Evolutionary conservation across 192 early-diverging fungal species (phyloP).

Genomic region (Thoreauomyces humboldtii): DNA sequence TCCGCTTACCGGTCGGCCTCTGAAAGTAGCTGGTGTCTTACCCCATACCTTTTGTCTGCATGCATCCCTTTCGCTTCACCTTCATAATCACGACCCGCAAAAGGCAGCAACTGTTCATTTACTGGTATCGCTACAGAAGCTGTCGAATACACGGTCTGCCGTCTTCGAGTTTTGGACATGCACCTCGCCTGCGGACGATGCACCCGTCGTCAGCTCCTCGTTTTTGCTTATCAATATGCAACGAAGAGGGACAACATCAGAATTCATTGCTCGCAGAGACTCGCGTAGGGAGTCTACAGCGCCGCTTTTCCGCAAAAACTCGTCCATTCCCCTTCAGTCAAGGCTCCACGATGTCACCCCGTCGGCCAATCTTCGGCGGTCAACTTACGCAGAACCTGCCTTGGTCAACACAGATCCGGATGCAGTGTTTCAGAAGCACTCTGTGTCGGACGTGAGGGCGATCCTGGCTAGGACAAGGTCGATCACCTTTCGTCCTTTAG

Average conservation of each 20-base stretch:
- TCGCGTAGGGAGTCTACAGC: not conserved
- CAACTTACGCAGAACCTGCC: not conserved
- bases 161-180: too few relatives aligned
- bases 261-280: not conserved
- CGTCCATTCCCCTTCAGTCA: not conserved
- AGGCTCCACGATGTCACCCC: not conserved
- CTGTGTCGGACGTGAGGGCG: conserved; percentile 38
- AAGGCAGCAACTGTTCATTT: too few relatives aligned
- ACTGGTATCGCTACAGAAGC: too few relatives aligned
- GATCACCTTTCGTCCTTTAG: not conserved
- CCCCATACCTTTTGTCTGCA: too few relatives aligned
- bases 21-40: too few relatives aligned
- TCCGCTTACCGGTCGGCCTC: too few relatives aligned
- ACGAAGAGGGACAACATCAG: not conserved
- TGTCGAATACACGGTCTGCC: too few relatives aligned
- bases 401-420: conserved; percentile 39
- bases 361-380: not conserved
- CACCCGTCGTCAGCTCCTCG: too few relatives aligned
- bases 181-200: too few relatives aligned
- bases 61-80: too few relatives aligned
- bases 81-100: too few relatives aligned
- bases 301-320: not conserved
- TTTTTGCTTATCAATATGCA: too few relatives aligned
- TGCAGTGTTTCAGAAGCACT: conserved; percentile 42
- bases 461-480: conserved; percentile 40